A percentile compares a stretch with the other conserved stretches of the same genome.
These are phyloP conservation scores for Austropuccinia psidii DNA, from an alignment of 1,284 basidiomycete genomes.

Conservation along the genomic window DNA sequence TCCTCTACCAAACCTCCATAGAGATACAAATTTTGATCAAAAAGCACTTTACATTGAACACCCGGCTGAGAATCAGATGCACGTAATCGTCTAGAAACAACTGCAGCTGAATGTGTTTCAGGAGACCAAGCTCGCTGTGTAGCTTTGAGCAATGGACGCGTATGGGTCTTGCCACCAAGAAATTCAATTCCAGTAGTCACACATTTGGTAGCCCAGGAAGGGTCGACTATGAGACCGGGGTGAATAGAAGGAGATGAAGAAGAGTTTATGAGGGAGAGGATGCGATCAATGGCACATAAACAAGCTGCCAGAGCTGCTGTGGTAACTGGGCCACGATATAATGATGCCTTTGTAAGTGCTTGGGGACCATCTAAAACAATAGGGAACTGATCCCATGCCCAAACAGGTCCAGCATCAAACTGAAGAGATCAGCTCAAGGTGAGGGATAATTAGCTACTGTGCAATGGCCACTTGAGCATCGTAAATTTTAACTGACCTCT, in stretches of 20 bases:
- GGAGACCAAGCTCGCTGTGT: slow-evolving; percentile 47
- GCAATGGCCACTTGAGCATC: neutral
- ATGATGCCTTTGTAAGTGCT: slow-evolving; percentile 49
- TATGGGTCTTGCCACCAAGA: slow-evolving; percentile 47
- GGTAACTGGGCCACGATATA: slow-evolving; percentile 50
- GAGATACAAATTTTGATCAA: slow-evolving; percentile 43
- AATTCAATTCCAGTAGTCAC: slow-evolving; percentile 46
- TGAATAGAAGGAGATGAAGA: slow-evolving; percentile 29
- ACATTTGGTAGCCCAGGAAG: slow-evolving; percentile 40
- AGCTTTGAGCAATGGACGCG: slow-evolving; percentile 49
- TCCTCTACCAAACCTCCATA: slow-evolving; percentile 50
- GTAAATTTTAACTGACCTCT: slow-evolving; percentile 8
- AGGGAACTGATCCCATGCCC: slow-evolving; percentile 52
- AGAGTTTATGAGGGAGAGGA: slow-evolving; percentile 39
- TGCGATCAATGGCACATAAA: slow-evolving; percentile 48
- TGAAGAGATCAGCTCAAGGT: slow-evolving; percentile 39
- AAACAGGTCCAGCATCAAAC: slow-evolving; percentile 51
- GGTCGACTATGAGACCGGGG: neutral
- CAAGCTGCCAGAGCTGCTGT: slow-evolving; percentile 48
- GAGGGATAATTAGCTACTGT: neutral
- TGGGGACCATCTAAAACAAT: slow-evolving; percentile 15
- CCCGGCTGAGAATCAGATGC: slow-evolving; percentile 52
- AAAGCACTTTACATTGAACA: slow-evolving; percentile 44
- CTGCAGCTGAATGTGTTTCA: slow-evolving; percentile 46
- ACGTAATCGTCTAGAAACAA: slow-evolving; percentile 48